Evolutionary conservation across 1,284 basidiomycete genomes (phyloP).

Genomic region (Ganoderma multipileum): DNA sequence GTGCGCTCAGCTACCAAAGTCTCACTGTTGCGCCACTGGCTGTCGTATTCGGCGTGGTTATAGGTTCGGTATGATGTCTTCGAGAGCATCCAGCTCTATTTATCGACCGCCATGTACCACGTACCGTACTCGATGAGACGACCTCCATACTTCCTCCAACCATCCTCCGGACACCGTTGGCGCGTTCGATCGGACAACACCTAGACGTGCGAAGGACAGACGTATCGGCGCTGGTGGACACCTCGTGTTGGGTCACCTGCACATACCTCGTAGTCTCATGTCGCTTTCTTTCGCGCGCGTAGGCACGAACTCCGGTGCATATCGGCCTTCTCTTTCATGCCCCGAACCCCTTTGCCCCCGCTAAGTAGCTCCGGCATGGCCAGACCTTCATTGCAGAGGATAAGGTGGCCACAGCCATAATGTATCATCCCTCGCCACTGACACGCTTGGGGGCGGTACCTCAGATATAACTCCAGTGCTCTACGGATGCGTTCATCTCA

Average conservation of each 20-base stretch:
- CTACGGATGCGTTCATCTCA: neutral
- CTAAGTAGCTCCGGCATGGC: neutral
- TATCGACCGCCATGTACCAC: neutral
- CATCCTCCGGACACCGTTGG: neutral
- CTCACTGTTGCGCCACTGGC: neutral
- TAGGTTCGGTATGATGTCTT: neutral
- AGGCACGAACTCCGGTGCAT: constrained; percentile 7
- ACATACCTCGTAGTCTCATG: neutral
- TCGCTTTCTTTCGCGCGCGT: neutral
- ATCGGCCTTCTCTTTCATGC: constrained; percentile 14
- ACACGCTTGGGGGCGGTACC: constrained; percentile 5
- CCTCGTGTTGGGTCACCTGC: constrained; percentile 14
- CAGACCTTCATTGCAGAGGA: constrained; percentile 9
- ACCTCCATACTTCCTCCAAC: neutral
- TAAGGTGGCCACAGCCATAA: constrained; percentile 9
- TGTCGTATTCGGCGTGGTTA: neutral
- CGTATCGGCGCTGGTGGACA: neutral
- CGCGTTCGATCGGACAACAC: neutral
- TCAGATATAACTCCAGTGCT: constrained; percentile 15
- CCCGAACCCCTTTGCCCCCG: neutral
- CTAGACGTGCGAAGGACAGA: neutral
- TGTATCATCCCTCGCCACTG: constrained; percentile 6
- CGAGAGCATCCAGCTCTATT: neutral
- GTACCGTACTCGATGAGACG: neutral
- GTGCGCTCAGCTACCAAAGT: neutral